Conservation (phyloP, 176 grass and related monocot genomes). For the Lolium rigidum region DNA sequence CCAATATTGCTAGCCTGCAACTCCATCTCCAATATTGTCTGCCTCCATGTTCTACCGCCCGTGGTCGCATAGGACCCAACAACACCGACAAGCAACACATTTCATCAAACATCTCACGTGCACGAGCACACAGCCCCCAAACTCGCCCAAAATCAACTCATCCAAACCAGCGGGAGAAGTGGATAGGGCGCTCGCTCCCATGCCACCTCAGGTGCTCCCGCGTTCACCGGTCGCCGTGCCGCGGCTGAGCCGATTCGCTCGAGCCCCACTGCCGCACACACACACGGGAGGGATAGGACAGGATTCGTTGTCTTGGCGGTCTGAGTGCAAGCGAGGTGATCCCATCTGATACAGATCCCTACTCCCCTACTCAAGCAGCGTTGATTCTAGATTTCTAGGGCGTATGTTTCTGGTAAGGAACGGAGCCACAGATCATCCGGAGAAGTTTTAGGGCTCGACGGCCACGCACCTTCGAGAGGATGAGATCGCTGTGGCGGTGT, state of each 20-base stretch:
- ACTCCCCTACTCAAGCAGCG: neutral
- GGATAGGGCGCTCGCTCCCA: neutral
- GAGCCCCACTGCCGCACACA: neutral
- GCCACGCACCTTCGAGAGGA: conserved; percentile 22
- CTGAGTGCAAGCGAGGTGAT: too few species aligned
- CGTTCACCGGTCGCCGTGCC: neutral
- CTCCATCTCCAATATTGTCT: neutral
- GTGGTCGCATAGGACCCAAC: neutral
- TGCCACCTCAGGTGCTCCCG: neutral
- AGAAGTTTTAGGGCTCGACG: neutral
- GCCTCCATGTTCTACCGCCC: neutral
- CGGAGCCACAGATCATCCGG: neutral
- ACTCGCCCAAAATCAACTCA: neutral
- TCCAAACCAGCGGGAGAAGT: neutral
- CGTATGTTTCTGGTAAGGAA: neutral
- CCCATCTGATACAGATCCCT: neutral
- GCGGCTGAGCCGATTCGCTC: neutral
- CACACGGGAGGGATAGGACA: too few species aligned
- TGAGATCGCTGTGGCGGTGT: neutral
- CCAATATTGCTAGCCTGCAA: neutral
- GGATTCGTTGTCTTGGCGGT: too few species aligned
- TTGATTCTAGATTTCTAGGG: neutral
- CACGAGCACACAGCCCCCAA: neutral
- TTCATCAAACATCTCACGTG: conserved; percentile 1
- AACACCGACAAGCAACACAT: neutral